Percentiles rank a stretch among this genome's conserved stretches.
These are phyloP conservation scores for Miscanthus lutarioriparius DNA, from an alignment of 176 grass and related monocot genomes.

Conservation along the genomic window DNA sequence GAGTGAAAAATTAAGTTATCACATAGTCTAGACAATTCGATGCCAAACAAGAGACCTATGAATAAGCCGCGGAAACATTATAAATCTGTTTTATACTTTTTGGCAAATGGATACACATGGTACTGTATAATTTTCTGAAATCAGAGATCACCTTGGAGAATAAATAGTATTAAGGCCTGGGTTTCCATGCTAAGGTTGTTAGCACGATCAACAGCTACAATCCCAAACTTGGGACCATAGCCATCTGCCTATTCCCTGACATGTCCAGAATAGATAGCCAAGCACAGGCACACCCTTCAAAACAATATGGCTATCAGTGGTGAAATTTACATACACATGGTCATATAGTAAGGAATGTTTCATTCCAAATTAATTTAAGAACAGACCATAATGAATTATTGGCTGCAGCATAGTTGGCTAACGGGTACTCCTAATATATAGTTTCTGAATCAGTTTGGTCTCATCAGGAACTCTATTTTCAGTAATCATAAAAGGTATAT, in stretches of 20 bases:
- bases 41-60: background rate
- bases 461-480: too few relatives aligned
- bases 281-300: too few relatives aligned
- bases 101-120: background rate
- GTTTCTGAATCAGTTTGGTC: too few relatives aligned
- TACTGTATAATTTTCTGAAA: background rate
- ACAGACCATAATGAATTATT: too few relatives aligned
- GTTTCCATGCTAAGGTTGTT: slow-evolving; percentile 73
- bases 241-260: slow-evolving; percentile 89
- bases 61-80: background rate
- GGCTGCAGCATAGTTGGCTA: too few relatives aligned
- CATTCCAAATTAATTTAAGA: too few relatives aligned
- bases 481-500: too few relatives aligned
- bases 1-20: background rate
- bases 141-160: slow-evolving; percentile 69
- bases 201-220: slow-evolving; percentile 79
- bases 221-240: slow-evolving; percentile 95
- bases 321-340: too few relatives aligned
- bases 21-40: slow-evolving; percentile 12
- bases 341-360: too few relatives aligned
- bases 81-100: background rate
- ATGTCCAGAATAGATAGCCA: too few relatives aligned
- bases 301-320: too few relatives aligned
- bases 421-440: too few relatives aligned
- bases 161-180: slow-evolving; percentile 79